These are phyloP conservation scores for Hypoxylon sp. DNA, from an alignment of 2,329 filamentous ascomycete species.

Conservation along the genomic window DNA sequence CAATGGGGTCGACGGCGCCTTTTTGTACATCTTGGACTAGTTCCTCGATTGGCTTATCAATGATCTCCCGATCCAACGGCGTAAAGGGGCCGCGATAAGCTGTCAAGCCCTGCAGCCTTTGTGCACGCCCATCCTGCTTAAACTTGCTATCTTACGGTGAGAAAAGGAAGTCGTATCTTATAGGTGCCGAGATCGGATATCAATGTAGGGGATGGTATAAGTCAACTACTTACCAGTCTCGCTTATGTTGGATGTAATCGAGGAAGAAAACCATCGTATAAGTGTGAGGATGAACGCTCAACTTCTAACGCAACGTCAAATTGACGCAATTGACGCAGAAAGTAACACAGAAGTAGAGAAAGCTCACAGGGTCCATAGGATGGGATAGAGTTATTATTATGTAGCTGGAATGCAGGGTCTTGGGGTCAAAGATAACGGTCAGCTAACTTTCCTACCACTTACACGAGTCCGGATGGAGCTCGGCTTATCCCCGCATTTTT, in stretches of 20 bases:
- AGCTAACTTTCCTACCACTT: conserved; percentile 11
- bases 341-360: conserved; percentile 10
- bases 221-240: conserved; percentile 73
- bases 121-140: conserved; percentile 83
- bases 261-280: conserved; percentile 60
- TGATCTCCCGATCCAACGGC: conserved; percentile 73
- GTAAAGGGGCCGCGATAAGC: conserved; percentile 78
- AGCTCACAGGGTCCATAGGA: neutral
- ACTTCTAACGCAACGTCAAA: conserved; percentile 15
- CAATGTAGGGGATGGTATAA: conserved; percentile 1
- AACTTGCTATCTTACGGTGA: conserved; percentile 70
- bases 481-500: conserved; percentile 36
- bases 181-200: conserved; percentile 18
- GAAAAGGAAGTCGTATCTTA: conserved; percentile 12
- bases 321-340: conserved; percentile 6
- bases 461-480: conserved; percentile 25
- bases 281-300: neutral
- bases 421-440: conserved; percentile 29
- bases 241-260: conserved; percentile 78
- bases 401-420: conserved; percentile 36
- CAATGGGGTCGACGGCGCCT: conserved; percentile 74
- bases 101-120: conserved; percentile 77
- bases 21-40: conserved; percentile 84
- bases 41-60: conserved; percentile 81
- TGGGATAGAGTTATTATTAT: conserved; percentile 28